Conservation (phyloP, 2,329 filamentous ascomycete genomes). For the Chaetothyriales sp. region DNA sequence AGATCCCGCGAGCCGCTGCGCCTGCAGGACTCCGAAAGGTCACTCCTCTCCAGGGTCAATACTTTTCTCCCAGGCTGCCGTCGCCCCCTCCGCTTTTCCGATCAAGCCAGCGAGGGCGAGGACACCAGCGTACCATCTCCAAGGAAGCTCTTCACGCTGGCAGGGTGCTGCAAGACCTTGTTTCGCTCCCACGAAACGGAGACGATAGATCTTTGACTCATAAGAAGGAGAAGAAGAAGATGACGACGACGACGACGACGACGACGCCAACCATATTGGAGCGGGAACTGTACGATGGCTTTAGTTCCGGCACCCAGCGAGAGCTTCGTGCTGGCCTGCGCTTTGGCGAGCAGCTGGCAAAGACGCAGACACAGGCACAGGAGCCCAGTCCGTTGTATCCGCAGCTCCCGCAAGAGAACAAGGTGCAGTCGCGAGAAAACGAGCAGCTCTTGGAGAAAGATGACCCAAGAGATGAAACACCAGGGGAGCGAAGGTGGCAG, state of each 20-base stretch:
- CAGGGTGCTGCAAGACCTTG: slow-evolving; percentile 11
- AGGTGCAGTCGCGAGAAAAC: slow-evolving; percentile 1
- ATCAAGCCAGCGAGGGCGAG: not conserved
- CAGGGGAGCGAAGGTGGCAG: slow-evolving; percentile 29
- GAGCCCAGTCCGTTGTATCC: slow-evolving; percentile 3
- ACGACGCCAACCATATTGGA: slow-evolving; percentile 2
- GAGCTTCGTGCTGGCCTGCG: slow-evolving; percentile 28
- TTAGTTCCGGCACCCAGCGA: slow-evolving; percentile 24
- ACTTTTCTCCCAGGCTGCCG: slow-evolving; percentile 15
- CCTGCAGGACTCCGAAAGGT: slow-evolving; percentile 10
- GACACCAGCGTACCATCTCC: not conserved
- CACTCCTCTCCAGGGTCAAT: slow-evolving; percentile 8
- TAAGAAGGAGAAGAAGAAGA: no score
- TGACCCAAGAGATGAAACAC: not conserved
- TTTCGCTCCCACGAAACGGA: slow-evolving; percentile 4
- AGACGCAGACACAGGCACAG: slow-evolving; percentile 14
- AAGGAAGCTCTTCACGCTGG: slow-evolving; percentile 7
- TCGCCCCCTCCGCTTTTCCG: slow-evolving; percentile 17
- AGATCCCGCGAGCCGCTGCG: slow-evolving; percentile 4
- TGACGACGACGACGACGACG: no score
- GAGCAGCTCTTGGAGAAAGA: slow-evolving; percentile 3
- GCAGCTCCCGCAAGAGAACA: not conserved
- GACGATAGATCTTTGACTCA: slow-evolving; percentile 1
- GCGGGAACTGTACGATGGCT: slow-evolving; percentile 17
- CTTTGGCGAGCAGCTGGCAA: slow-evolving; percentile 30